Evolutionary conservation across 495 filamentous ascomycete genomes (phyloP), one percentile per base, ranked within the genome.

Genomic region (Chaetomium fimeti): DNA sequence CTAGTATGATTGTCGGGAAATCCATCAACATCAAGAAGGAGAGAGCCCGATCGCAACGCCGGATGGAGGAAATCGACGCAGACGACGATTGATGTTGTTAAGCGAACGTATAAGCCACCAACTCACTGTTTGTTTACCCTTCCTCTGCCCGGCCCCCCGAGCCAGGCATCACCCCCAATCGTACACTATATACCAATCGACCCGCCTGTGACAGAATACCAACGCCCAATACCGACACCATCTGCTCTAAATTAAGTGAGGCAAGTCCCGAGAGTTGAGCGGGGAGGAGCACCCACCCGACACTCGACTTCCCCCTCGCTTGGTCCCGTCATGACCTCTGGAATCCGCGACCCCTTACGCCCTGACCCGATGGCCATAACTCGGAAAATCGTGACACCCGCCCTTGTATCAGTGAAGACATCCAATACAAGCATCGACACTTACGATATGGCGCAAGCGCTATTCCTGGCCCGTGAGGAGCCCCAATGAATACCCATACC

Each of bases 1-100:
- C 73, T 66, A 73, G 67, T 40, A 18, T 75, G 15, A 29, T 72
- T 29, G 29, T 71, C 22, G 69, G 69, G 5, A 57, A 49, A n/a
- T 49, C 71, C 5, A 68, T 12, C 43, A 68, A 64, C 43, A 43
- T 72, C 48, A 72, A 74, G 42, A 72, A 62, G 54, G 69, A 74
- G 57, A 60, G 53, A 51, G 54, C 12, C 18, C 48, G 42, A 15
- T 16, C 49, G 9, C 61, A 65, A 25, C 49, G 57, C 47, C 40
- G 16, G 6, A 51, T 53, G 40, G 57, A 60, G 49, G 64, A 65
- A 16, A 60, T 69, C 22, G 62, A 68, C 6, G 61, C 71, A 42
- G 67, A 72, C 15, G 62, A 64, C 40, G 51, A 49, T 25, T 65
- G 60, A 68, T 12, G 45, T n/a, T n/a, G 16, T 42, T 13, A 51